Base-by-base conservation (phyloP, 1,284 basidiomycete species). In the Rugiboletus extremiorientalis region DNA sequence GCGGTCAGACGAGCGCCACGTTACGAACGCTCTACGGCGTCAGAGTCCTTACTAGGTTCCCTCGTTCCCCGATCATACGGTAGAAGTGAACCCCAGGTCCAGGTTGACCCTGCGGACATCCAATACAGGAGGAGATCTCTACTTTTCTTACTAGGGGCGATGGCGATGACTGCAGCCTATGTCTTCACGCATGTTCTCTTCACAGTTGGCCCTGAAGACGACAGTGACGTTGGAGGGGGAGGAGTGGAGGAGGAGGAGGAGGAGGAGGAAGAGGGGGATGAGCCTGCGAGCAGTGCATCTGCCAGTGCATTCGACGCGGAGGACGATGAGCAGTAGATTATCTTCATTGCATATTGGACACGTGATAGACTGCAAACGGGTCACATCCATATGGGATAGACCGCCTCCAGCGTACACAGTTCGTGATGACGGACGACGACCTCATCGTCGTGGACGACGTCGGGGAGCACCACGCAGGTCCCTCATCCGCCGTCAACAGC, bases 371-470 rank as follows among this genome's bases (percentile, higher is more conserved):
- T 14, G 41, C 43, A 7, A 30, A 54, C 48, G 25, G 22, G 31
- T 15, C 14, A 22, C 22, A n/a, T 47, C 54, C 46, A 51, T 49
- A 53, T 54, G 36, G 7, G 52, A 33, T 27, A 33, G 18, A 52
- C 5, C 22, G 42, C 25, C 25, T 14, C 30, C 41, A 4, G 20
- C 9, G 47, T 33, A 22, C 31, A 28, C 33, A 34, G 11, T 49
- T 52, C 40, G 48, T 50, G 38, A 59, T 51, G 55, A 80, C 78
- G 77, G 84, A 86, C 64, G 84, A 87, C 54, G 85, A 88, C 70
- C 74, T 86, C 59, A 85, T 86, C 60, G 79, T 87, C 49, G 79
- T 87, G 23, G 85, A 87, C 67, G 86, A 87, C 70, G 66, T 80
- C 49, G 78, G 78, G 47, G 74, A 76, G 54, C 58, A 63, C 56